A percentile compares a stretch with the other conserved stretches of the same genome.
phyloP scores from a whole-genome alignment of 176 grass and related monocot genomes.

The Themeda triandra region DNA sequence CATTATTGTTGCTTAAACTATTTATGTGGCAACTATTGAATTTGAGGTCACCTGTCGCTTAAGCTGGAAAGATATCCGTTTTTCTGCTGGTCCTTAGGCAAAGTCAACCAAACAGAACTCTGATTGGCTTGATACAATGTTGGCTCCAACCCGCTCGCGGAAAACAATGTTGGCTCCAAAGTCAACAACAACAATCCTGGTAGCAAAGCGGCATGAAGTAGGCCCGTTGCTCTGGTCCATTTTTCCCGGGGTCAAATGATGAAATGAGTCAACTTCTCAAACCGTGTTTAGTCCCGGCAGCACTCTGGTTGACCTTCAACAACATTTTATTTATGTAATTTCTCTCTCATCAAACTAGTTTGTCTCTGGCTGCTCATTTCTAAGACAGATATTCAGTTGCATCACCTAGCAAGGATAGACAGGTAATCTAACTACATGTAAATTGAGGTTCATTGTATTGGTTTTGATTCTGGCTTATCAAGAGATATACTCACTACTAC shows the following conservation, averaged over 20 bases:
- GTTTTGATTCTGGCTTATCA: not conserved
- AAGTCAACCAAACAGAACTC: conserved; percentile 12
- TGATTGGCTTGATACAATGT: not conserved
- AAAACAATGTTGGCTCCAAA: too few species aligned
- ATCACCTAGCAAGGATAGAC: not conserved
- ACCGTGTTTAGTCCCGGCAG: not conserved
- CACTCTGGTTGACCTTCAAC: conserved; percentile 7
- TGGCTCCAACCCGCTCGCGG: too few species aligned
- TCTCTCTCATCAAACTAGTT: not conserved
- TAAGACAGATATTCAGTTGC: not conserved
- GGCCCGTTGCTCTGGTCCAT: not conserved
- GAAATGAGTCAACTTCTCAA: not conserved
- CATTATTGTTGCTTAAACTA: not conserved
- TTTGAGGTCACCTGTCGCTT: not conserved
- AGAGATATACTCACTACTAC: too few species aligned
- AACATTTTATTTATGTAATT: not conserved
- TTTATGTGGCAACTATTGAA: not conserved
- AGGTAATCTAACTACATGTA: not conserved
- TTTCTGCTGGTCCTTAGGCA: not conserved
- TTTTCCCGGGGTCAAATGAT: not conserved
- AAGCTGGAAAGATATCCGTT: not conserved
- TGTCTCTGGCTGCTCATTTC: too few species aligned
- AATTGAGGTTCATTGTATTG: not conserved
- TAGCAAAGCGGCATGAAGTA: conserved; percentile 42
- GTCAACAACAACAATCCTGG: not conserved